Conservation (phyloP, 495 filamentous ascomycete species). For the Evernia prunastri region DNA sequence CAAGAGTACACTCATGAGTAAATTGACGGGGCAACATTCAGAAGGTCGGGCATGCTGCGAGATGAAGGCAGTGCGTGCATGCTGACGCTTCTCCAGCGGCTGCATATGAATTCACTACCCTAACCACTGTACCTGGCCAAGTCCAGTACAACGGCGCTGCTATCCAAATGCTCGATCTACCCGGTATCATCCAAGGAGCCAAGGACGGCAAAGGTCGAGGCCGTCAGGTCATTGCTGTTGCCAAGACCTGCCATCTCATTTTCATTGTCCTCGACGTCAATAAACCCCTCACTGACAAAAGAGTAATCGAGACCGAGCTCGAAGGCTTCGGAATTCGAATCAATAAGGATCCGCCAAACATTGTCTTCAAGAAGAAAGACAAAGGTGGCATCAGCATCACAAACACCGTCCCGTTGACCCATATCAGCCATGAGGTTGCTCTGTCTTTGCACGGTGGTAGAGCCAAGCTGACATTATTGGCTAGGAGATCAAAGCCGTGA, state of each 20-base stretch:
- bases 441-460: slow-evolving; percentile 1
- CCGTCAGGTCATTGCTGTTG: slow-evolving; percentile 96
- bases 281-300: slow-evolving; percentile 95
- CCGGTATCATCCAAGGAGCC: slow-evolving; percentile 96
- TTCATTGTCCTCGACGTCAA: slow-evolving; percentile 99
- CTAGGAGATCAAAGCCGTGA: slow-evolving; percentile 92
- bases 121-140: slow-evolving; percentile 95
- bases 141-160: slow-evolving; percentile 95
- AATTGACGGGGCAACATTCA: slow-evolving; percentile 90
- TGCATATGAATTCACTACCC: slow-evolving; percentile 96
- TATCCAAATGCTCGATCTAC: slow-evolving; percentile 97
- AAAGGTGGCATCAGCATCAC: slow-evolving; percentile 95
- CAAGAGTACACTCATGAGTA: slow-evolving; percentile 95
- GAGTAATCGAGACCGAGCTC: slow-evolving; percentile 91
- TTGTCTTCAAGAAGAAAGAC: slow-evolving; percentile 98
- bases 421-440: slow-evolving; percentile 78
- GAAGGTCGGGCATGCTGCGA: slow-evolving; percentile 49
- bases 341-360: slow-evolving; percentile 96
- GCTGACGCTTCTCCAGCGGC: slow-evolving; percentile 49
- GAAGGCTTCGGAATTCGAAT: slow-evolving; percentile 97
- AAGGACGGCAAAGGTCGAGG: slow-evolving; percentile 98
- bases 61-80: background rate
- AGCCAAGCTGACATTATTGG: slow-evolving; percentile 23
- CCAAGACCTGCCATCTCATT: slow-evolving; percentile 97
- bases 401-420: slow-evolving; percentile 81